Conservation (phyloP, 129 eudicot species). For the Escallonia rubra region DNA sequence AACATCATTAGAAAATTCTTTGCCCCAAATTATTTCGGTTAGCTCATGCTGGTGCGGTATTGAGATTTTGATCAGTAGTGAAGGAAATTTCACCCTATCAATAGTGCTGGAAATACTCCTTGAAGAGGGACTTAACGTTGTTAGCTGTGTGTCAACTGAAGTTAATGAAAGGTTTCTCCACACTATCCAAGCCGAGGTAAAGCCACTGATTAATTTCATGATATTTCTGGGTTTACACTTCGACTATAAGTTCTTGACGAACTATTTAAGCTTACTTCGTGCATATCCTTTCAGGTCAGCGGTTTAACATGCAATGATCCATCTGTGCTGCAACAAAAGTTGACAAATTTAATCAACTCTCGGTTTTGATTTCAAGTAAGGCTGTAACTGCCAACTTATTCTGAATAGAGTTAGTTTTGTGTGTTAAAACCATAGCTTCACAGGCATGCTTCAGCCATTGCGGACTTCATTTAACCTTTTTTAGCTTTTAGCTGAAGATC, state of each 20-base stretch:
- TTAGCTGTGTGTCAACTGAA: conserved; percentile 16
- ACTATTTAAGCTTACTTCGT: not conserved
- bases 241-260: not conserved
- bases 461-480: too few species aligned
- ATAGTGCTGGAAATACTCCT: conserved; percentile 2
- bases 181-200: conserved; percentile 18
- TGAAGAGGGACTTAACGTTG: conserved; percentile 13
- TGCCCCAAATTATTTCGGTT: conserved; percentile 30
- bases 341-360: not conserved
- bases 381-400: not conserved
- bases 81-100: conserved; percentile 16
- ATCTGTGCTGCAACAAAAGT: conserved; percentile 28
- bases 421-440: too few species aligned
- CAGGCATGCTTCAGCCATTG: too few species aligned
- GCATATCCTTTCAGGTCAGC: conserved; percentile 30
- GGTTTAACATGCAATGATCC: conserved; percentile 17
- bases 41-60: conserved; percentile 25
- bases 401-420: not conserved
- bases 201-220: too few species aligned
- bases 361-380: not conserved
- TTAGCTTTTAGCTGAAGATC: too few species aligned
- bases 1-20: not conserved
- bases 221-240: not conserved
- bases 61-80: conserved; percentile 41
- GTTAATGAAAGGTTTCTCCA: conserved; percentile 7